Percentiles rank a stretch among this genome's conserved stretches.
phyloP scores from a whole-genome alignment of 169 alveolate genomes.

The Cryptosporidium parvum region DNA sequence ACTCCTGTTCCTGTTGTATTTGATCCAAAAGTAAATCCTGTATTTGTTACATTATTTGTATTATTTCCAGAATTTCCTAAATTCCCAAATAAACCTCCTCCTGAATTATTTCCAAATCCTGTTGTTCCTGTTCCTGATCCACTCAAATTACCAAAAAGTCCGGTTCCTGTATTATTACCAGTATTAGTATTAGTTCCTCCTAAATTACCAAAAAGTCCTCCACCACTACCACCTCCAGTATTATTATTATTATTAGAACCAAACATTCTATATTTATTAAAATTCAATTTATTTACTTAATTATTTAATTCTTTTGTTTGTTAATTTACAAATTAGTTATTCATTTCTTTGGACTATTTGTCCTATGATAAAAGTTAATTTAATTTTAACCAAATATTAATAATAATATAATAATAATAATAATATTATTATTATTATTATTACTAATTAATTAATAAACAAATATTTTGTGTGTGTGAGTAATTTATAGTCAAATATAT shows the following conservation, averaged over 20 bases:
- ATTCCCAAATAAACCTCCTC: constrained; percentile 30
- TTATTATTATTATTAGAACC: neutral
- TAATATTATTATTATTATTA: too few species aligned
- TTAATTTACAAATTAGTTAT: neutral
- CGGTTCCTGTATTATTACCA: neutral
- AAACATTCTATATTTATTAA: neutral
- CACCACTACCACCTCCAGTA: neutral
- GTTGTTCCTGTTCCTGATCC: constrained; percentile 12
- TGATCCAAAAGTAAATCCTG: too few species aligned
- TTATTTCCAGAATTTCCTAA: neutral
- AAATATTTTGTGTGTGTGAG: too few species aligned
- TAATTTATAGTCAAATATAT: too few species aligned
- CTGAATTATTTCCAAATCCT: neutral
- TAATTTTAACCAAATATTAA: too few species aligned
- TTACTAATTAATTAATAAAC: too few species aligned
- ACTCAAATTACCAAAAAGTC: constrained; percentile 7
- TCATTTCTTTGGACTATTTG: neutral
- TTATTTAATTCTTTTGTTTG: neutral
- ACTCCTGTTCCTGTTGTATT: neutral
- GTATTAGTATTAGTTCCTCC: neutral
- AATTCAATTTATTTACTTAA: neutral
- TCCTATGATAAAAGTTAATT: neutral
- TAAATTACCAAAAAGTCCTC: constrained; percentile 13
- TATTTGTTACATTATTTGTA: too few species aligned
- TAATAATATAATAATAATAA: too few species aligned